Evolutionary conservation across 495 filamentous ascomycete genomes (phyloP), one percentile per base, ranked within the genome.

Genomic region (Collariella sp.): DNA sequence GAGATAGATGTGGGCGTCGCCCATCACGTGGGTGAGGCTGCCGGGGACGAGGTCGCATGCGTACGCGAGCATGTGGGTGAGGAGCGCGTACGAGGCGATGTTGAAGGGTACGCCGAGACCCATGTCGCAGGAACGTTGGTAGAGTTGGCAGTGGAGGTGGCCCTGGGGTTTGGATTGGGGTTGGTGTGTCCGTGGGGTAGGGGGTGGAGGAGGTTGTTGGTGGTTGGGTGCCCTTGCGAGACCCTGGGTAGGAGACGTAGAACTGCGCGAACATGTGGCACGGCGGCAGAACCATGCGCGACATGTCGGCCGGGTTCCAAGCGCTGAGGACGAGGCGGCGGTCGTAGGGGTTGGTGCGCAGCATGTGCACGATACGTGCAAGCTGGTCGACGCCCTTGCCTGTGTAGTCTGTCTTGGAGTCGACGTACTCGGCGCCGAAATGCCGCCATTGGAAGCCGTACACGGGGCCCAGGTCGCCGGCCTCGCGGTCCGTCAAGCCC

Each of bases 261-360:
- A 97, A 97, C 71, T 97, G 94, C 13, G 91, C 91, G 72, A 98
- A 96, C 93, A 98, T 95, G 68, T 97, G 93, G 65, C 93, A 98
- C 4, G 94, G 93, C 57, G 93, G 93, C 18, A 98, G 76, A 2
- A 89, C 93, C 93, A 97, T 98, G 68, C 87, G 83, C 43, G 70
- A 70, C 61, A 98, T 61, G 67, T 96, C 93, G 5, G 79, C 79
- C 3, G 89, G 89, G 65, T 97, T 97, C 93, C 93, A 98, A 1
- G 93, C 93, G 51, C 76, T 84, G 52, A 98, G 76, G 57, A 98
- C 87, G 57, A 98, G 87, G 24, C 93, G 72, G 1, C 93, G 79
- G 64, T 97, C 93, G 63, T 87, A 94, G 0, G 93, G 93, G 58
- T 81, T 86, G 3, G 82, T 77, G 60, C 78, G 81, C 19, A 97